Base-by-base conservation (phyloP, 106 monocot genomes). In the Xerophyta viscosa region DNA sequence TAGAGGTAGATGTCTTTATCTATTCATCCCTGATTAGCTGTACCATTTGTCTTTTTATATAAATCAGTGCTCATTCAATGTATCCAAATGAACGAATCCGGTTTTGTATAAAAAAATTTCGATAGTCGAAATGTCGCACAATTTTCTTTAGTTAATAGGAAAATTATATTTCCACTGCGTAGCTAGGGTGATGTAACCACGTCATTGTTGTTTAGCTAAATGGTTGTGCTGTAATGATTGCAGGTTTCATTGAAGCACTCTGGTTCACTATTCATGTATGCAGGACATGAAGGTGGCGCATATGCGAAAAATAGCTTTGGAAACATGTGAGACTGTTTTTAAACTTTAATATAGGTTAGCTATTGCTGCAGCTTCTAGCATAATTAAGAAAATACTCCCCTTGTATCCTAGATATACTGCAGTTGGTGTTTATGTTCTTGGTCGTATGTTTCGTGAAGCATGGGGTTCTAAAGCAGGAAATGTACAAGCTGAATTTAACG, bases 241-340 rank as follows among this genome's bases (percentile, higher is more conserved):
- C 50, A 98, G 98, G 98, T 98, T 21, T 90, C 98, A 14, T 82
- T 98, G 20, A 98, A 98, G 48, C 98, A 98, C 48, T 98, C 98
- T 33, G 98, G 98, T 27, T 98, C 98, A 8, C 90, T 98, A 48
- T 98, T 98, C 69, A 98, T 98, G 98, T 98, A 90, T 68, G 89
- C 98, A n/a, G 98, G 98, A n/a, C 79, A 90, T 71, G 64, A 77
- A 53, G 98, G 98, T 42, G 98, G 98, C 60, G 98, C 98, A 62
- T 98, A 98, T 82, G 98, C 98, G 17, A 98, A 98, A 50, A 98
- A 98, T 36, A 98, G 98, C 56, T 98, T 82, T 70, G 98, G 98
- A 44, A 98, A 98, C 62, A 64, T 98, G 98, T 98, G 76, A 51
- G 71, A 22, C 49, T 52, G 51, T 27, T n/a, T 46, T 4, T 46